Base-by-base conservation (phyloP, 1,139 yeast genomes). In the Wickerhamomyces sp. region DNA sequence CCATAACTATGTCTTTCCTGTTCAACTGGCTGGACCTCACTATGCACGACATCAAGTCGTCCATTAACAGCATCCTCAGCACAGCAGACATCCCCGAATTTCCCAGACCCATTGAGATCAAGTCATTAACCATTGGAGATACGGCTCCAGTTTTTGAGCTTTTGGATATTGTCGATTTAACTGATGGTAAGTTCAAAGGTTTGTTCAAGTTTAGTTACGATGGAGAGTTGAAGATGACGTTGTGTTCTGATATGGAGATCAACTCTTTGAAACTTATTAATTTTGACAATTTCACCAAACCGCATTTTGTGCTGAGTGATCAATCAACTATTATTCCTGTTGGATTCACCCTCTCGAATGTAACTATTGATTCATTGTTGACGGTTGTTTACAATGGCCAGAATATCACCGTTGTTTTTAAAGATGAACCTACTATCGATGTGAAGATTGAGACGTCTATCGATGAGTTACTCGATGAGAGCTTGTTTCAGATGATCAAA, bases 391-490 rank as follows among this genome's bases (percentile, higher is more conserved):
- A 41, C 32, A 41, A 41, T 35, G 48, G 47, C 3, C 39, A 38
- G 13, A 40, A 40, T 15, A 29, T 51, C 21, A 46, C 49, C 4
- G 40, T 49, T 19, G 51, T 51, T n/a, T 51, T 51, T 30, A 47
- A 45, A 23, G 49, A 47, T 15, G 52, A 45, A 3, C 53, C 54
- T 2, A 16, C 36, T 9, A 34, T 51, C 9, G 49, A 47, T 16
- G 31, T 51, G 27, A 37, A 46, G 16, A 32, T 51, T 24, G 30
- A 39, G 23, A 51, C 52, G 2, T 40, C 54, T 0, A 43, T 51
- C 12, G 55, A 51, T 38, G 52, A 49, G 29, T 32, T 51, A 6
- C 17, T 49, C 27, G 54, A 51, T 32, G 49, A 49, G 6, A 52
- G 45, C 1, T 24, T 45, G 12, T 42, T 47, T 15, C 36, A 40